Percentiles rank a stretch among this genome's conserved stretches.
Conservation (phyloP, 2,329 filamentous ascomycete species). For the Biscogniauxia sp. region DNA sequence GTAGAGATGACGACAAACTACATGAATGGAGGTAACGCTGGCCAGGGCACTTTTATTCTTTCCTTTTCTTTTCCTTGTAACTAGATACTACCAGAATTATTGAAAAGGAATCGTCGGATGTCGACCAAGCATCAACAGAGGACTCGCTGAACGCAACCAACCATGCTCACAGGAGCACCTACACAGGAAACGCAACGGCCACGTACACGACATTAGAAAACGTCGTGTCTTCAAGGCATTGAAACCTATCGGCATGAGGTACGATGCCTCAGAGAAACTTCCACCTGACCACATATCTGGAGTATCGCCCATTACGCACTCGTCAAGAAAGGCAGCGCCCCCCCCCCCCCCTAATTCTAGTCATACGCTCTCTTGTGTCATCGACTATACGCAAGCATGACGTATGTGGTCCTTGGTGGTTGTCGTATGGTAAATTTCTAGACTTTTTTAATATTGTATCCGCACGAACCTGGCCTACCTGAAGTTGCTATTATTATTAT, state of each 20-base stretch:
- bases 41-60: neutral
- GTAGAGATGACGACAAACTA: neutral
- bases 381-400: neutral
- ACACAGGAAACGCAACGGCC: neutral
- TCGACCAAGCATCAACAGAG: neutral
- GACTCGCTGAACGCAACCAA: neutral
- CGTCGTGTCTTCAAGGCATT: neutral
- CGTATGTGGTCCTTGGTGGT: neutral
- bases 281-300: neutral
- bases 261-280: neutral
- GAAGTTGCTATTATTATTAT: too few species aligned
- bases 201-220: neutral
- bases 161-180: neutral
- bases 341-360: neutral
- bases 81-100: neutral
- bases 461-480: too few species aligned
- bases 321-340: neutral
- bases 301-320: neutral
- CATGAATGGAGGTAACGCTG: neutral
- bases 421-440: neutral
- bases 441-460: neutral
- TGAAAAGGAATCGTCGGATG: neutral
- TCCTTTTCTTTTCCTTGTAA: neutral
- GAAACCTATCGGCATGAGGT: neutral
- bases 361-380: neutral